A percentile compares a stretch with the other conserved stretches of the same genome.
These are phyloP conservation scores for Suillus placidus DNA, from an alignment of 768 basidiomycete species.

Conservation along the genomic window DNA sequence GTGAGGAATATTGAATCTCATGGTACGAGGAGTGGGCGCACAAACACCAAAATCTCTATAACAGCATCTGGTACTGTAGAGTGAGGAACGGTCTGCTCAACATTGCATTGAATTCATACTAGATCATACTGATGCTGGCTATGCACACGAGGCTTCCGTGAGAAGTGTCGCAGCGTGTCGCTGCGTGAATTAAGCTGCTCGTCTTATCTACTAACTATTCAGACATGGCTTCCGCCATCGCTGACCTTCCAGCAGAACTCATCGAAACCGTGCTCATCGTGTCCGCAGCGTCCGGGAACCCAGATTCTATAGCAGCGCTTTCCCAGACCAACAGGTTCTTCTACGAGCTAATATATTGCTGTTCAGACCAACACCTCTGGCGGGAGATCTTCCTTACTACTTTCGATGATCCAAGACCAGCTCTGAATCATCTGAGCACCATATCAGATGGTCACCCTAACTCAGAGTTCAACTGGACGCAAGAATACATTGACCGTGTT, in stretches of 20 bases:
- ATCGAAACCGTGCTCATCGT: slow-evolving; percentile 40
- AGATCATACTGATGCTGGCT: not conserved
- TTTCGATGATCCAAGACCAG: slow-evolving; percentile 53
- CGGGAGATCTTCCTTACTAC: slow-evolving; percentile 47
- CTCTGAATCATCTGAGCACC: slow-evolving; percentile 28
- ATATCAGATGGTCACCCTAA: slow-evolving; percentile 19
- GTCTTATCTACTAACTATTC: not conserved
- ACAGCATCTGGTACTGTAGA: slow-evolving; percentile 53
- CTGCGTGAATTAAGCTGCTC: not conserved
- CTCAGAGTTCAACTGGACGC: slow-evolving; percentile 25
- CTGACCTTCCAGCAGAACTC: slow-evolving; percentile 42
- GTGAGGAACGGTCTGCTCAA: slow-evolving; percentile 14
- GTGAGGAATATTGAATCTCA: slow-evolving; percentile 43
- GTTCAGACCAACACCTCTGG: slow-evolving; percentile 46
- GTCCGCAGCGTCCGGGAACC: slow-evolving; percentile 24
- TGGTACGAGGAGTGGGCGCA: slow-evolving; percentile 29
- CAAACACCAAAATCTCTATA: slow-evolving; percentile 51
- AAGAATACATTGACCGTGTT: slow-evolving; percentile 27
- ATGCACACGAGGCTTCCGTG: not conserved
- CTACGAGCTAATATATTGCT: slow-evolving; percentile 38
- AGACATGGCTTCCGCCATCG: not conserved
- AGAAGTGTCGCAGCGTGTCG: not conserved
- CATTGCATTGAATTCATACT: not conserved
- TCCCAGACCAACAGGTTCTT: slow-evolving; percentile 41
- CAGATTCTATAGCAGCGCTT: slow-evolving; percentile 38